Base-by-base conservation (phyloP, 176 grass and related monocot genomes). In the Carex parvula region DNA sequence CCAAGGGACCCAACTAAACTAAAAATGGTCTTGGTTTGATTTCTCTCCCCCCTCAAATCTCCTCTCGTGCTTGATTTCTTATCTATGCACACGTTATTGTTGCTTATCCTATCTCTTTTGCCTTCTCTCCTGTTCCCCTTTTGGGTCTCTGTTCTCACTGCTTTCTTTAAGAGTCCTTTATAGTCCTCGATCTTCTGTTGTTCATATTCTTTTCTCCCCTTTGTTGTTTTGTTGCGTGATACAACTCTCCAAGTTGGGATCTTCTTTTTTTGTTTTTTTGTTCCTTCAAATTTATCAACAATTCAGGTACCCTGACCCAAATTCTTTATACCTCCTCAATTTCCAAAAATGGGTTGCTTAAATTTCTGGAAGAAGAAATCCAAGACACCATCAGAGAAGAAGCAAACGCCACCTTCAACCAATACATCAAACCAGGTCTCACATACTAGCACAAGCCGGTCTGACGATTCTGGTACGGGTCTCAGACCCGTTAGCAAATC, bases 361-460 rank as follows among this genome's bases (percentile, higher is more conserved):
- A 57, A 81, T 44, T 91, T 83, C 84, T 81, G 93, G 75, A 95
- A 84, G 70, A 85, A 37, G 17, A 59, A 84, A 60, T 52, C 61
- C 76, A 81, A 18, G 48, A 55, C 15, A 44, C 66, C 57, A 55
- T 35, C 29, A 9, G 79, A 44, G 86, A 74, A 77, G 12, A 84
- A 81, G 2, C 41, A 64, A 44, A 41, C 33, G 11, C 42, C 41
- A 29, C 1, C 24, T 83, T 66, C 60, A 15, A 68, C 80, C 5
- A 69, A 53, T 42, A 54, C 62, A 68, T 69, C 80, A 12, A 83
- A 54, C 4, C 80, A 83, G 44, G 57, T 54, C 9, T 90, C 88
- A 60, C 86, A 78, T 52, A 83, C 81, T 53, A 92, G 91, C 89
- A 93, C 89, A 24, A 98, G 92, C 89, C 65, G 93, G 32, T 93